Evolutionary conservation across 768 basidiomycete species (phyloP).

Genomic region (Boletus bicolor): DNA sequence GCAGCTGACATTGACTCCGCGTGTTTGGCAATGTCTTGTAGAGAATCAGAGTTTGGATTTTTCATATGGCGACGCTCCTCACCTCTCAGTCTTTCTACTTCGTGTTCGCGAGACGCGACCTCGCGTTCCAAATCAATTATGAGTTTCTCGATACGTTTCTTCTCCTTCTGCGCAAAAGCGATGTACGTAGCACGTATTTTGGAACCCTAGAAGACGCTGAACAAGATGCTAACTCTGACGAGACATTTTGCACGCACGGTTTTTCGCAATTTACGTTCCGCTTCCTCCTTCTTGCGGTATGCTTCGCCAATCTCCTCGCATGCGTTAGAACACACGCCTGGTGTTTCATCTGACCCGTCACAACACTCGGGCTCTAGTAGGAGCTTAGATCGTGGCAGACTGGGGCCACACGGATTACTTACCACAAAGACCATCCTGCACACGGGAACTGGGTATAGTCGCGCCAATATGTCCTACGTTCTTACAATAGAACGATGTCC

Average conservation of each 20-base stretch:
- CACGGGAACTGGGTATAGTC: conserved; percentile 73
- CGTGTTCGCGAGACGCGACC: conserved; percentile 60
- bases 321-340: conserved; percentile 73
- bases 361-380: conserved; percentile 83
- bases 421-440: conserved; percentile 95
- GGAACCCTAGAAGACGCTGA: conserved; percentile 55
- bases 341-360: conserved; percentile 90
- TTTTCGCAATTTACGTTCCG: conserved; percentile 72
- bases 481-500: conserved; percentile 74
- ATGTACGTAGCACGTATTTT: conserved; percentile 92
- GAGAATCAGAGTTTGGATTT: not conserved
- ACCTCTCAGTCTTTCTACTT: conserved; percentile 76
- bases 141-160: conserved; percentile 70
- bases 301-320: conserved; percentile 75
- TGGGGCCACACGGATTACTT: conserved; percentile 25
- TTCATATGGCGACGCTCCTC: not conserved
- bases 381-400: conserved; percentile 11
- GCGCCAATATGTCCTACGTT: conserved; percentile 89
- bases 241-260: conserved; percentile 52
- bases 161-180: conserved; percentile 84
- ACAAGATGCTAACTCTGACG: not conserved
- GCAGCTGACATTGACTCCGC: conserved; percentile 77
- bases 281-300: conserved; percentile 64
- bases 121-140: conserved; percentile 53
- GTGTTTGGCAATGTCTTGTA: conserved; percentile 71